phyloP scores from a whole-genome alignment of 2,329 filamentous ascomycete species.

The Neopestalotiopsis sp. region DNA sequence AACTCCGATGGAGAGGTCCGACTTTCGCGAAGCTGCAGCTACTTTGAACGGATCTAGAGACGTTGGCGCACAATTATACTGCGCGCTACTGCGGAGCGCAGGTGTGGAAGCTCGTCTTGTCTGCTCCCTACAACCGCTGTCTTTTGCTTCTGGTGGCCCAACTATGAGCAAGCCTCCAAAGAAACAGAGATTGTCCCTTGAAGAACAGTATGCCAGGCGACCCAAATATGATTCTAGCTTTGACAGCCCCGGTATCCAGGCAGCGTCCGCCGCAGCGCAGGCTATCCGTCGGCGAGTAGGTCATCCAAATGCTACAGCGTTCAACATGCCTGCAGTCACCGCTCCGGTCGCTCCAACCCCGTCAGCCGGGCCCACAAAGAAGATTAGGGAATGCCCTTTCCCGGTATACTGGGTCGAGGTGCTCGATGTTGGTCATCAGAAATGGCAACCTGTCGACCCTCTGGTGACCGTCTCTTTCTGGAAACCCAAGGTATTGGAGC shows the following conservation, averaged over 20 bases:
- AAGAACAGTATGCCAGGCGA: constrained; percentile 46
- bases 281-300: constrained; percentile 54
- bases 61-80: constrained; percentile 88
- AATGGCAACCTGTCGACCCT: constrained; percentile 89
- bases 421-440: constrained; percentile 83
- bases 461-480: constrained; percentile 79
- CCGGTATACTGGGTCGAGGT: constrained; percentile 96
- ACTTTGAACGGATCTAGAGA: constrained; percentile 83
- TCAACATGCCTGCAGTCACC: constrained; percentile 51
- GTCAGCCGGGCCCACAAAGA: constrained; percentile 42
- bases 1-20: constrained; percentile 68
- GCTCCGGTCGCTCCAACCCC: constrained; percentile 40
- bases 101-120: constrained; percentile 84
- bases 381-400: constrained; percentile 72
- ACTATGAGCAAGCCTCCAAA: constrained; percentile 49
- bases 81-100: constrained; percentile 81
- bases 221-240: constrained; percentile 43
- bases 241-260: constrained; percentile 34
- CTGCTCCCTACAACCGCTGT: constrained; percentile 85
- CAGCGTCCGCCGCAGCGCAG: constrained; percentile 18
- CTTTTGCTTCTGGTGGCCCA: constrained; percentile 65
- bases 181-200: constrained; percentile 33
- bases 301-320: constrained; percentile 60
- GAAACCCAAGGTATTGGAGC: constrained; percentile 79
- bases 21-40: constrained; percentile 76